A percentile compares a stretch with the other conserved stretches of the same genome.
phyloP scores from a whole-genome alignment of 768 basidiomycete species.

The Trametopsis cervina region DNA sequence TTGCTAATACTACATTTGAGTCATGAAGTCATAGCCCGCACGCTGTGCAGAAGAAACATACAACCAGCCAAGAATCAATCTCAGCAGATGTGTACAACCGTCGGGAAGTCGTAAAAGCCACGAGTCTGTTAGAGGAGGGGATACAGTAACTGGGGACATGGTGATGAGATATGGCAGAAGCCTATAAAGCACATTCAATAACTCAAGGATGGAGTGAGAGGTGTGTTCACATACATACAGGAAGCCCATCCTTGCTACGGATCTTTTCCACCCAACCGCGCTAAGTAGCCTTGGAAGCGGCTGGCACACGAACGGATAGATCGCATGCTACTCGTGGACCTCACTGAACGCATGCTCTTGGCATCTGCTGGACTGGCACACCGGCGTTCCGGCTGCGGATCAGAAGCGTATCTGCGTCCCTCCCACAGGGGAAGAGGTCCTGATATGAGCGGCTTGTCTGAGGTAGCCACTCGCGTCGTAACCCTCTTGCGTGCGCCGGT shows the following conservation, averaged over 20 bases:
- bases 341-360: slow-evolving; percentile 20
- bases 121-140: neutral
- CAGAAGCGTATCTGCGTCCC: slow-evolving; percentile 12
- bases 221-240: neutral
- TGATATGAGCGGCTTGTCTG: slow-evolving; percentile 25
- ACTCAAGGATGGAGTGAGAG: neutral
- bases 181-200: neutral
- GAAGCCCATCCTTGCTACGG: slow-evolving; percentile 2
- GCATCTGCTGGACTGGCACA: slow-evolving; percentile 1
- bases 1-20: neutral
- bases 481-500: slow-evolving; percentile 3
- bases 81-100: neutral
- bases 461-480: slow-evolving; percentile 2
- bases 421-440: slow-evolving; percentile 28
- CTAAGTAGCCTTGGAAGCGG: slow-evolving; percentile 24
- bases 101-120: neutral
- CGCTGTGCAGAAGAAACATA: too few species aligned
- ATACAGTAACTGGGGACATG: too few species aligned
- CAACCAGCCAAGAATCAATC: neutral
- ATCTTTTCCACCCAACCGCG: slow-evolving; percentile 14
- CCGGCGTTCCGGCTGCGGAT: slow-evolving; percentile 3
- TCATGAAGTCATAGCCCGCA: too few species aligned
- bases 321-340: slow-evolving; percentile 20
- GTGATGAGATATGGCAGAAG: neutral
- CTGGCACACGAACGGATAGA: slow-evolving; percentile 23